A percentile compares a stretch with the other conserved stretches of the same genome.
phyloP scores from a whole-genome alignment of 163 green algal genomes.

The Scenedesmus sp. region DNA sequence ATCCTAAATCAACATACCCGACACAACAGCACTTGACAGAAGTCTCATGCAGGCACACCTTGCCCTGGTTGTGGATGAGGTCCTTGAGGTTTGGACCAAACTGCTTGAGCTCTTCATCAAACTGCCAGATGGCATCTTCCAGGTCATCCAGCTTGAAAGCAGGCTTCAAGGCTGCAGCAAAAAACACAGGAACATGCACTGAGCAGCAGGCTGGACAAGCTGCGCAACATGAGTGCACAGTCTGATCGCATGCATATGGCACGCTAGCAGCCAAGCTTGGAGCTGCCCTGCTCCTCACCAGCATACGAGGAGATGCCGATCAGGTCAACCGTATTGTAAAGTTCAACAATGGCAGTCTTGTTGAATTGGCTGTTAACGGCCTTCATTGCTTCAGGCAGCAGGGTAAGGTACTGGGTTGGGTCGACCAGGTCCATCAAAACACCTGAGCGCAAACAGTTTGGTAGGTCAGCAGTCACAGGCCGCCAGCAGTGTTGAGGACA shows the following conservation, averaged over 20 bases:
- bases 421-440: constrained; percentile 46
- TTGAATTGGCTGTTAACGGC: constrained; percentile 30
- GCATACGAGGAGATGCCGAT: constrained; percentile 44
- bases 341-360: constrained; percentile 38
- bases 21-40: not conserved
- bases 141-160: constrained; percentile 32
- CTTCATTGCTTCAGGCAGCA: constrained; percentile 39
- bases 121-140: constrained; percentile 40
- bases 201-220: not conserved
- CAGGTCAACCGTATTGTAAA: constrained; percentile 42
- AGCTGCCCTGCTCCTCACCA: not conserved
- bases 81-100: constrained; percentile 48
- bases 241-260: not conserved
- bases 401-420: constrained; percentile 21
- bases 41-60: not conserved
- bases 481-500: not conserved
- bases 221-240: not conserved
- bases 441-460: not conserved
- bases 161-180: not conserved
- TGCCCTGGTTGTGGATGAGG: constrained; percentile 35
- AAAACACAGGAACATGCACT: not conserved
- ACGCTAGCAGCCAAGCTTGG: not conserved
- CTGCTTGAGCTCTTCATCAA: constrained; percentile 29
- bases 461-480: not conserved
- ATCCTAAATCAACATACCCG: not conserved